Evolutionary conservation across 208 protist species (phyloP), one percentile per base, ranked within the genome.

Genomic region (Acanthamoeba rhysodes): DNA sequence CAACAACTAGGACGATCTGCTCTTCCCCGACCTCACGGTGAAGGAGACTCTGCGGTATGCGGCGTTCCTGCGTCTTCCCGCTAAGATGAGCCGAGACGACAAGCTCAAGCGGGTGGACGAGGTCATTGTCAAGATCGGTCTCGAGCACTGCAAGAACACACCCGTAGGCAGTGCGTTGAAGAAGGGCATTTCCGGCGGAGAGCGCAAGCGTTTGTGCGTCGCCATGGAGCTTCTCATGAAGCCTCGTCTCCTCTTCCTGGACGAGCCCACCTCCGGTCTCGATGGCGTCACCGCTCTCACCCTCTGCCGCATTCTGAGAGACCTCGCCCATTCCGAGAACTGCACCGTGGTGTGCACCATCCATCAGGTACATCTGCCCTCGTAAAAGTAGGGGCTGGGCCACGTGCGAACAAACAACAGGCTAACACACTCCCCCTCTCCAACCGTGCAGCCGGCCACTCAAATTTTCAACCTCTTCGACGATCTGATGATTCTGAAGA

Each of bases 121-220:
- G 16, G 55, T 96, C 29, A 70, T 96, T 37, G 8, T n/a, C 32
- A 90, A 90, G n/a, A 90, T 96, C 20, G 72, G 93, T 48, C 90
- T 96, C 27, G 45, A 32, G 18, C 29, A 70, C 20, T 85, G 66
- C 45, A 90, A 64, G 41, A 48, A 92, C 68, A 96, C 96, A 27
- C 16, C 29, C 4, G 93, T 96, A 8, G 96, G 96, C 16, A 78
- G 70, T 27, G 59, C 95, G 45, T 18, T 82, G 57, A 84, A 32
- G 74, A 87, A 94, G 64, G 95, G 95, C 48, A 55, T 96, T 20
- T 96, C 95, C 34, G 95, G 95, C 18, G 95, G 95, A 29, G 95
- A 96, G 85, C 87, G 90, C 55, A 96, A 96, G 94, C 94, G 95
- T 14, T 9, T 96, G 9, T 90, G 68, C 85, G 94, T 96, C 12